Conservation (phyloP, 768 basidiomycete species). For the Pleurotus cornucopiae region DNA sequence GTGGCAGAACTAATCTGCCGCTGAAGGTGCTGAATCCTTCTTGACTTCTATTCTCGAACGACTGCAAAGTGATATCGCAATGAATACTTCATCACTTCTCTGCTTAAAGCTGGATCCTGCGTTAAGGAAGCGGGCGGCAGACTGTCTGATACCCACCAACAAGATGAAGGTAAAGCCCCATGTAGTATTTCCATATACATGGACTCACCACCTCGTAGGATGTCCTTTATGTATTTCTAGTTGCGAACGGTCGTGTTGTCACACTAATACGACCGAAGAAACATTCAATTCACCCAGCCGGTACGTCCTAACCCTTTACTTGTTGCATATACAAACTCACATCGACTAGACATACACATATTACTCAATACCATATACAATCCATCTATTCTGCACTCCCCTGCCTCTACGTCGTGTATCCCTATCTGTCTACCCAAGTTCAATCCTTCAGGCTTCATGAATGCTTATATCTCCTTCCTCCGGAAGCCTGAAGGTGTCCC, state of each 20-base stretch:
- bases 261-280: constrained; percentile 87
- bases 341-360: constrained; percentile 74
- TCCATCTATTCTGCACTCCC: constrained; percentile 72
- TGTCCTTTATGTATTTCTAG: constrained; percentile 86
- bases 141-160: constrained; percentile 71
- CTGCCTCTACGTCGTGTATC: constrained; percentile 85
- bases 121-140: constrained; percentile 72
- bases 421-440: constrained; percentile 96
- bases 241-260: constrained; percentile 73
- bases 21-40: constrained; percentile 76
- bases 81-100: constrained; percentile 75
- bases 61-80: constrained; percentile 76
- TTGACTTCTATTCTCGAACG: constrained; percentile 66
- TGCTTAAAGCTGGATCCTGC: constrained; percentile 72
- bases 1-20: not conserved
- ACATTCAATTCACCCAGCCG: constrained; percentile 93
- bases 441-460: constrained; percentile 84
- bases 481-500: constrained; percentile 34
- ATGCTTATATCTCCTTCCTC: constrained; percentile 81
- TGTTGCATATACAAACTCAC: not conserved
- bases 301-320: constrained; percentile 30
- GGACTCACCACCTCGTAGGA: constrained; percentile 44
- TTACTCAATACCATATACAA: constrained; percentile 87
- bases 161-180: constrained; percentile 65
- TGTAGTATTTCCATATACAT: not conserved